Evolutionary conservation across 768 basidiomycete species (phyloP).

Genomic region (Leccinellum luteum): DNA sequence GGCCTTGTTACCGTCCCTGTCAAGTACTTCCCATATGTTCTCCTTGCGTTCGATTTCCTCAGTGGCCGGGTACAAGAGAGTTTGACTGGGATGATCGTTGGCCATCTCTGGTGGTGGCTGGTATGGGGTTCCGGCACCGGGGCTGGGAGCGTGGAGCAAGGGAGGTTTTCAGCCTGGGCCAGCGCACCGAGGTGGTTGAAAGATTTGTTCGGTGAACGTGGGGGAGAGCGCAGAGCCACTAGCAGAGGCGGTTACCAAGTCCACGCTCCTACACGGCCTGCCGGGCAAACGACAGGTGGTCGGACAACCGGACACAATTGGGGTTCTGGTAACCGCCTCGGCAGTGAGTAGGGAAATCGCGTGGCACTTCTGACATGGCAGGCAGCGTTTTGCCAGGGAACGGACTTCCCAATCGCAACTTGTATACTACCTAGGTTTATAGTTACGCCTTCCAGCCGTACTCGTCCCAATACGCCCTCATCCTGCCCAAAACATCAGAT

Average conservation of each 20-base stretch:
- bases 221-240: constrained; percentile 32
- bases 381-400: too few species aligned
- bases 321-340: constrained; percentile 56
- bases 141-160: constrained; percentile 37
- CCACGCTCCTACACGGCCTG: constrained; percentile 48
- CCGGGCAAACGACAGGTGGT: constrained; percentile 15
- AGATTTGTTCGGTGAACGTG: constrained; percentile 43
- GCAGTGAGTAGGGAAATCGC: constrained; percentile 23
- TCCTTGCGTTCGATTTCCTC: constrained; percentile 72
- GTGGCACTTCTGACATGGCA: background rate
- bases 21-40: constrained; percentile 68
- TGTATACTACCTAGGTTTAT: constrained; percentile 2
- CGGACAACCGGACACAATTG: constrained; percentile 41
- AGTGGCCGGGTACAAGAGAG: constrained; percentile 57
- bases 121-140: constrained; percentile 51
- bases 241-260: constrained; percentile 54
- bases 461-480: constrained; percentile 62
- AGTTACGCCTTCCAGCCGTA: constrained; percentile 29
- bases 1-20: constrained; percentile 76
- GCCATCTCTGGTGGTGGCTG: constrained; percentile 81
- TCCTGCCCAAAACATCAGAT: constrained; percentile 58
- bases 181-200: constrained; percentile 61
- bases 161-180: constrained; percentile 40
- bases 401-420: too few species aligned
- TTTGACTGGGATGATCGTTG: constrained; percentile 70